Conservation (phyloP, 2,329 filamentous ascomycete genomes). For the Nothophaeocryptopus gaeumannii region DNA sequence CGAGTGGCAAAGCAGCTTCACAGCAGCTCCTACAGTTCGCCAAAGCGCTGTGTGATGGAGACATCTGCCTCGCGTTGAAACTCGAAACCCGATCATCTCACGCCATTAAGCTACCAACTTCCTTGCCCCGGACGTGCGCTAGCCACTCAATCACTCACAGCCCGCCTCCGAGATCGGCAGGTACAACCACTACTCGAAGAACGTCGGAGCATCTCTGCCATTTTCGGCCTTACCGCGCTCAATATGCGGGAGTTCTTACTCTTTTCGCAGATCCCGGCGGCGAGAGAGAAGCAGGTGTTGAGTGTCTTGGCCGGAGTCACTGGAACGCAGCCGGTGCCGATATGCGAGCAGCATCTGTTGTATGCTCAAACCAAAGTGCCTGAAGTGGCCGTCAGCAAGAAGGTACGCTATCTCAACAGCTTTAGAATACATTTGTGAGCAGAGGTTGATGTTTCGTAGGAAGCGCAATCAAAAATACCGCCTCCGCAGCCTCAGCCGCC, state of each 20-base stretch:
- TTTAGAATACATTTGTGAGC: neutral
- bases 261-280: slow-evolving; percentile 56
- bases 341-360: slow-evolving; percentile 56
- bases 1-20: too few species aligned
- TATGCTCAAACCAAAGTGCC: slow-evolving; percentile 51
- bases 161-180: slow-evolving; percentile 10
- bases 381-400: slow-evolving; percentile 21
- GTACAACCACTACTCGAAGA: neutral
- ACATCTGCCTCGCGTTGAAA: too few species aligned
- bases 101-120: slow-evolving; percentile 10
- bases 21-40: too few species aligned
- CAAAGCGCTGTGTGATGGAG: too few species aligned
- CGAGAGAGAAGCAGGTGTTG: slow-evolving; percentile 59
- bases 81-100: neutral
- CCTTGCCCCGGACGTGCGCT: neutral
- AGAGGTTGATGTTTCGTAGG: slow-evolving; percentile 5
- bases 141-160: neutral
- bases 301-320: slow-evolving; percentile 61
- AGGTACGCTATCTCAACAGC: slow-evolving; percentile 8
- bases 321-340: slow-evolving; percentile 57
- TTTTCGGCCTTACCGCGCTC: neutral
- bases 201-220: neutral
- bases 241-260: slow-evolving; percentile 63
- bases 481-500: slow-evolving; percentile 7
- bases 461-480: slow-evolving; percentile 11